Conservation (phyloP, 2,329 filamentous ascomycete genomes). For the Talaromyces sp. region DNA sequence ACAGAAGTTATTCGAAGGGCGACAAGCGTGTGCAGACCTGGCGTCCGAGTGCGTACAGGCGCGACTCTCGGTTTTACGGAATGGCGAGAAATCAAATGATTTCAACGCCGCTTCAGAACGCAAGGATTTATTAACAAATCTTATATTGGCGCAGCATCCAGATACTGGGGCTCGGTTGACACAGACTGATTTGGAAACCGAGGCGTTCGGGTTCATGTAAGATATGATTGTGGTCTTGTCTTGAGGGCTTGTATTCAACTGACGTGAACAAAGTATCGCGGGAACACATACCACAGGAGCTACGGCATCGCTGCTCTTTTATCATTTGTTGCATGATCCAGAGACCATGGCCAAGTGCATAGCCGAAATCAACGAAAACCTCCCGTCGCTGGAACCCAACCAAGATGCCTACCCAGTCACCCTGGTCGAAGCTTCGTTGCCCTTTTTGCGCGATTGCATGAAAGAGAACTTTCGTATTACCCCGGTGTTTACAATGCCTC, state of each 20-base stretch:
- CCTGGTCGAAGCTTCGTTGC: slow-evolving; percentile 19
- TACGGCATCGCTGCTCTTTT: slow-evolving; percentile 26
- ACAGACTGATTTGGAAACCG: slow-evolving; percentile 26
- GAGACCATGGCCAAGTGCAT: slow-evolving; percentile 17
- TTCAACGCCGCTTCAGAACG: slow-evolving; percentile 10
- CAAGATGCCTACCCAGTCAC: slow-evolving; percentile 20
- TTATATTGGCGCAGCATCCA: slow-evolving; percentile 33
- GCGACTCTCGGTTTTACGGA: background rate
- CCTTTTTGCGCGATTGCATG: slow-evolving; percentile 24
- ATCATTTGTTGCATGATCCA: slow-evolving; percentile 27
- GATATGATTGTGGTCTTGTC: slow-evolving; percentile 6
- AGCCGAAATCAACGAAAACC: slow-evolving; percentile 14
- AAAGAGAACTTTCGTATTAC: slow-evolving; percentile 31
- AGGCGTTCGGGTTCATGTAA: slow-evolving; percentile 36
- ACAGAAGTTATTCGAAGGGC: background rate
- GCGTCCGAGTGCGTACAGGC: background rate
- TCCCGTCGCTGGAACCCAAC: background rate
- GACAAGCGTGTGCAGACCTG: background rate
- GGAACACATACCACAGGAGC: slow-evolving; percentile 30
- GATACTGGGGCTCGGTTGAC: slow-evolving; percentile 29
- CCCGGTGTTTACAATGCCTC: slow-evolving; percentile 31
- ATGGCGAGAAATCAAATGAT: background rate
- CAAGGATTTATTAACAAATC: slow-evolving; percentile 30
- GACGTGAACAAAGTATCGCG: slow-evolving; percentile 20
- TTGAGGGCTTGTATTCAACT: background rate